Conservation (phyloP, 2,329 filamentous ascomycete species). For the Paracoccidioides lutzii region DNA sequence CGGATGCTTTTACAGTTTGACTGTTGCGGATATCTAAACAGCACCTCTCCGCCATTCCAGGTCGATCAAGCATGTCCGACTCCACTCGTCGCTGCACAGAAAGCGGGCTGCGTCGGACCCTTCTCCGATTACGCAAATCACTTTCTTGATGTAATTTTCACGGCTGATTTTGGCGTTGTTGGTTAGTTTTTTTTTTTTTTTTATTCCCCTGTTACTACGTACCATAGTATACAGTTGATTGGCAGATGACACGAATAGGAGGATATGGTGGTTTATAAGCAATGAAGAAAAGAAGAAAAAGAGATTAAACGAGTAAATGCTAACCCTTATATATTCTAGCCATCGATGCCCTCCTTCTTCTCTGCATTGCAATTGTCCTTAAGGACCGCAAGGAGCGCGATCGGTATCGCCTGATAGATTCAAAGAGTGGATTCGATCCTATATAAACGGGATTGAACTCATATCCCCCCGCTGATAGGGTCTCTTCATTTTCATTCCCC, state of each 20-base stretch:
- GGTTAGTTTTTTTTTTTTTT: constrained; percentile 30
- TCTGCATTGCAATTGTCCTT: constrained; percentile 60
- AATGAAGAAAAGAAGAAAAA: neutral
- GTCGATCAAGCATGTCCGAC: constrained; percentile 56
- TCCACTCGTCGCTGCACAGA: constrained; percentile 55
- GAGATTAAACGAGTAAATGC: neutral
- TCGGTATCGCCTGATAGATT: constrained; percentile 66
- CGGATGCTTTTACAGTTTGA: constrained; percentile 43
- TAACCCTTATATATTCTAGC: constrained; percentile 24
- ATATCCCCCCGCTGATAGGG: neutral
- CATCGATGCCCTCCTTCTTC: constrained; percentile 53
- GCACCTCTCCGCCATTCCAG: constrained; percentile 58
- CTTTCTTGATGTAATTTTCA: constrained; percentile 66
- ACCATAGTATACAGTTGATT: neutral
- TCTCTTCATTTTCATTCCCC: too few relatives aligned
- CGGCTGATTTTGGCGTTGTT: constrained; percentile 65
- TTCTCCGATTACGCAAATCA: constrained; percentile 57
- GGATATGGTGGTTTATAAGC: too few relatives aligned
- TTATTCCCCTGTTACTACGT: neutral
- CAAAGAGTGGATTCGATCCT: constrained; percentile 52
- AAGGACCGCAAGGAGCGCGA: constrained; percentile 71
- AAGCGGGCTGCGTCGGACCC: constrained; percentile 55
- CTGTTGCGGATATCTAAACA: constrained; percentile 71
- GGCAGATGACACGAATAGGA: too few relatives aligned
- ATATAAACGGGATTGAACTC: constrained; percentile 27